Percentiles rank a stretch among this genome's conserved stretches.
Evolutionary conservation across 2,329 filamentous ascomycete genomes (phyloP).

Genomic region (Neopestalotiopsis sp.): DNA sequence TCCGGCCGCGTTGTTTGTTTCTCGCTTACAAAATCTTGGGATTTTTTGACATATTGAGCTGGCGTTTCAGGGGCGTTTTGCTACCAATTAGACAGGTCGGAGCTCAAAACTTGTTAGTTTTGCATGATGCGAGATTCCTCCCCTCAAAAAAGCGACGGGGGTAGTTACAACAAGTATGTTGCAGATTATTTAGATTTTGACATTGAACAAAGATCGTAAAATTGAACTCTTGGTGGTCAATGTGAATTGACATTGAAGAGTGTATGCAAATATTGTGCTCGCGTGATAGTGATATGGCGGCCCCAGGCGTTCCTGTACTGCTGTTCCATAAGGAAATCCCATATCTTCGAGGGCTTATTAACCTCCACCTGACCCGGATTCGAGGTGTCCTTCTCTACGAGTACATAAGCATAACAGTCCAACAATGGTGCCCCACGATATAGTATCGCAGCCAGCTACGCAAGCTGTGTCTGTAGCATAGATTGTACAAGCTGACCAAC

Average conservation of each 20-base stretch:
- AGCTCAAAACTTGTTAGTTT: not conserved
- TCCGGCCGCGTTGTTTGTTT: not conserved
- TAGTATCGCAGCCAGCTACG: not conserved
- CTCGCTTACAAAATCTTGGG: not conserved
- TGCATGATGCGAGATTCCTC: not conserved
- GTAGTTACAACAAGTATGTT: not conserved
- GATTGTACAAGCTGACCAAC: slow-evolving; percentile 32
- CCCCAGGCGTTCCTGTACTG: not conserved
- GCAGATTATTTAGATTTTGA: not conserved
- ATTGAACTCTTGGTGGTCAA: not conserved
- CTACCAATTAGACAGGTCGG: slow-evolving; percentile 7
- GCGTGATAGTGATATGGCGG: not conserved
- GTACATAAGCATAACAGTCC: not conserved
- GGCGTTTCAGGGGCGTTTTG: slow-evolving; percentile 13
- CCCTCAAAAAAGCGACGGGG: not conserved
- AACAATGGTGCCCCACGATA: not conserved
- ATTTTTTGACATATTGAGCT: not conserved
- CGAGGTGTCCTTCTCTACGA: too few relatives aligned
- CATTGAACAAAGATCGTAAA: not conserved
- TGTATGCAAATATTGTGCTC: not conserved
- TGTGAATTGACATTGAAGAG: not conserved
- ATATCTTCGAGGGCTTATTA: not conserved
- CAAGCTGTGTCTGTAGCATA: slow-evolving; percentile 23
- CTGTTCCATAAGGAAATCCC: not conserved
- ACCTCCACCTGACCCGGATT: not conserved